Evolutionary conservation across 176 grass and related monocot genomes (phyloP).

Genomic region (Oryza brachyantha): DNA sequence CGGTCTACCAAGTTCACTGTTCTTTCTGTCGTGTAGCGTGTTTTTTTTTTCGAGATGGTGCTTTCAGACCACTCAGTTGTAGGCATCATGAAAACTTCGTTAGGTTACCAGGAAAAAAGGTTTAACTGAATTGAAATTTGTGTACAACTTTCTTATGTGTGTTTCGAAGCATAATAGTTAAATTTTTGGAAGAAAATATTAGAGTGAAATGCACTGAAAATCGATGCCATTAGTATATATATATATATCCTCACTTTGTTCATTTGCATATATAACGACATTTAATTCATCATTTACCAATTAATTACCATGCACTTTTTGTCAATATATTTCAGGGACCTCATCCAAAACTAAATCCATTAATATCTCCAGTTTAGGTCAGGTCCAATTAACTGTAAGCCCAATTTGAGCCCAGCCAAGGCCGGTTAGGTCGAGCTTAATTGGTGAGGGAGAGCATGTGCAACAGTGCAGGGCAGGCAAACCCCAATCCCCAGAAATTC

Average conservation of each 20-base stretch:
- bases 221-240: neutral
- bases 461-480: neutral
- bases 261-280: too few species aligned
- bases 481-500: slow-evolving; percentile 42
- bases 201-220: neutral
- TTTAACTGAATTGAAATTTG: neutral
- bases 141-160: neutral
- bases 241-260: too few species aligned
- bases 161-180: neutral
- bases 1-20: neutral
- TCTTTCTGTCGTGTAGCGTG: neutral
- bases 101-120: neutral
- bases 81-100: neutral
- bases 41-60: neutral
- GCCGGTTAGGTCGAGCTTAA: neutral
- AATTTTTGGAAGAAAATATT: neutral
- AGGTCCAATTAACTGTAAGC: neutral
- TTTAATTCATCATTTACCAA: too few species aligned
- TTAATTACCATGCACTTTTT: too few species aligned
- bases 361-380: neutral
- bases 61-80: neutral
- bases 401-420: neutral
- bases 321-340: too few species aligned
- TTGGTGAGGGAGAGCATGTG: neutral
- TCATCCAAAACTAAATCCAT: neutral